A percentile compares a stretch with the other conserved stretches of the same genome.
Evolutionary conservation across 2,329 filamentous ascomycete species (phyloP).

Genomic region (Arthrobotrys iridis): DNA sequence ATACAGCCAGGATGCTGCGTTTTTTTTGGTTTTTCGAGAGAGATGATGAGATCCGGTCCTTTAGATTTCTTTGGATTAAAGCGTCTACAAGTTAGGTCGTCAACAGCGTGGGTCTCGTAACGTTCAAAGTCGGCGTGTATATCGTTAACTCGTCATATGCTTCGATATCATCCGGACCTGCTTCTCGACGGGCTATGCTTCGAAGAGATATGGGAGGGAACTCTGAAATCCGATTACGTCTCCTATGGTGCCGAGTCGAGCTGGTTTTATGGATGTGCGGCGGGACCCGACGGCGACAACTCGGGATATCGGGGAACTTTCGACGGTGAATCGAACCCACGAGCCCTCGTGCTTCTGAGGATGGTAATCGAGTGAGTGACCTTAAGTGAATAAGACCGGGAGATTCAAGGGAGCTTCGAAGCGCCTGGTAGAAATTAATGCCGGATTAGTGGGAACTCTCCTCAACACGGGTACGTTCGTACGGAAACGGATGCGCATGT

Average conservation of each 20-base stretch:
- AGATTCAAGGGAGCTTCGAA: conserved; percentile 24
- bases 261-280: conserved; percentile 2
- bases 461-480: conserved; percentile 13
- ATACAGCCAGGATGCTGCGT: conserved; percentile 17
- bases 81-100: conserved; percentile 54
- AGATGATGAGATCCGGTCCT: conserved; percentile 44
- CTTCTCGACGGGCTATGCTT: conserved; percentile 25
- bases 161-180: conserved; percentile 24
- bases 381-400: conserved; percentile 45
- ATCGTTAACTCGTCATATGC: conserved; percentile 54
- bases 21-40: conserved; percentile 1
- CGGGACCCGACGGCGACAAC: conserved; percentile 9
- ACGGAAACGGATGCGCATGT: conserved; percentile 1
- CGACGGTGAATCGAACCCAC: conserved; percentile 1
- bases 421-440: conserved; percentile 30
- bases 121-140: conserved; percentile 52
- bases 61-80: conserved; percentile 50
- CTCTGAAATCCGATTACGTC: not conserved
- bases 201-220: not conserved
- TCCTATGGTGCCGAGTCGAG: conserved; percentile 4
- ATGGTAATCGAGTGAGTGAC: conserved; percentile 16
- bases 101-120: conserved; percentile 55
- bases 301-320: conserved; percentile 11
- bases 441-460: conserved; percentile 41
- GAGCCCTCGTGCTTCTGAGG: not conserved